A percentile compares a stretch with the other conserved stretches of the same genome.
phyloP scores from a whole-genome alignment of 2,329 filamentous ascomycete species.

The Phialophora chinensis region DNA sequence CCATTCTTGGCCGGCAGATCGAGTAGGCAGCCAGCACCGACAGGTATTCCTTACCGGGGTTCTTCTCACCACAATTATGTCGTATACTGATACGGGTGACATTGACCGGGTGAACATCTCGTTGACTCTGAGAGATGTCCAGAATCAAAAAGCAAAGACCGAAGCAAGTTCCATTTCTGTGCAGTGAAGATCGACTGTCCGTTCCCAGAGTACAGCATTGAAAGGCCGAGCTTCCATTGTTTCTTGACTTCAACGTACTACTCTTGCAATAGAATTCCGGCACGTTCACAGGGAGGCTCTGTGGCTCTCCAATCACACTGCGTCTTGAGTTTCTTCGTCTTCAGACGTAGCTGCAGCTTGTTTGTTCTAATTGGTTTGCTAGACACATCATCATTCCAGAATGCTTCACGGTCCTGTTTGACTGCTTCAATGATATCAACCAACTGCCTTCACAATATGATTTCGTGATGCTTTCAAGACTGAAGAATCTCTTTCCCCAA shows the following conservation, averaged over 20 bases:
- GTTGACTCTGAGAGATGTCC: neutral
- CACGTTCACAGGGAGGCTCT: neutral
- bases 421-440: neutral
- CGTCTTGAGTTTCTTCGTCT: neutral
- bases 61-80: neutral
- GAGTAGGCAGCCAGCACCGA: neutral
- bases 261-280: neutral
- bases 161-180: neutral
- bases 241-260: neutral
- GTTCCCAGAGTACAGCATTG: neutral
- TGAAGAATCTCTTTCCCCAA: slow-evolving; percentile 19
- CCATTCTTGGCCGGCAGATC: slow-evolving; percentile 3
- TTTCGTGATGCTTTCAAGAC: slow-evolving; percentile 16
- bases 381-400: neutral
- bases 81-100: neutral
- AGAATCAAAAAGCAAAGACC: neutral
- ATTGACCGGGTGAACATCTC: neutral
- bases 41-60: neutral
- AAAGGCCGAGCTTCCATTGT: too few relatives aligned
- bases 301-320: neutral
- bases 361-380: neutral
- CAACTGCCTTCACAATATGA: neutral
- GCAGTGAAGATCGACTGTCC: neutral
- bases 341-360: neutral
- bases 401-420: neutral